A percentile compares a stretch with the other conserved stretches of the same genome.
phyloP scores from a whole-genome alignment of 208 protist species.

The Sergeia podlipaevii region DNA sequence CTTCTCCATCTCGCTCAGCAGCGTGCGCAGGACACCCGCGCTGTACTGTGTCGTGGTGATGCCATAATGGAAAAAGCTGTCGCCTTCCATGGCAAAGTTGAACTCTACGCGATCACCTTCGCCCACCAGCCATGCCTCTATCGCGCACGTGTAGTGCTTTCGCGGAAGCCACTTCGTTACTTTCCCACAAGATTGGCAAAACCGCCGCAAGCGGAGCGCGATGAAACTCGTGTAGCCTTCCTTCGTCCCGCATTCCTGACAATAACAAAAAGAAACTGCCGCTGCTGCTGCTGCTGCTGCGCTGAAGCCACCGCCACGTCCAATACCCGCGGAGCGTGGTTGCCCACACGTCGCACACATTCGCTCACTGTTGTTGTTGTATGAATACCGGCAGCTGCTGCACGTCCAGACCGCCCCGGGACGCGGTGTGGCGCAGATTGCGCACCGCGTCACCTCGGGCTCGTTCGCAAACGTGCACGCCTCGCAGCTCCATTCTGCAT shows the following conservation, averaged over 20 bases:
- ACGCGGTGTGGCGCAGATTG: constrained; percentile 74
- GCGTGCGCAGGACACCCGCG: constrained; percentile 27
- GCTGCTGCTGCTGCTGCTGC: background rate
- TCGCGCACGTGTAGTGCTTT: constrained; percentile 31
- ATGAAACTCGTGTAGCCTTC: constrained; percentile 43
- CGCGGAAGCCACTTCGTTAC: constrained; percentile 67
- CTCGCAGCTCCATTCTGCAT: constrained; percentile 64
- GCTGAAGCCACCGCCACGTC: background rate
- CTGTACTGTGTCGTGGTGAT: constrained; percentile 41
- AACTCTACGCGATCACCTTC: constrained; percentile 57
- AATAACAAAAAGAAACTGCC: constrained; percentile 36
- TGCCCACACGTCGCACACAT: constrained; percentile 73
- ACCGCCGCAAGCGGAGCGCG: constrained; percentile 29
- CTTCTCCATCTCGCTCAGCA: constrained; percentile 21
- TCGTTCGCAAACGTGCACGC: constrained; percentile 81
- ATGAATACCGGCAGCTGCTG: constrained; percentile 66
- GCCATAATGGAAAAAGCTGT: constrained; percentile 14
- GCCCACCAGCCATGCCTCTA: constrained; percentile 48
- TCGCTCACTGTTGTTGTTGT: constrained; percentile 44
- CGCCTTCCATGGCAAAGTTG: constrained; percentile 38
- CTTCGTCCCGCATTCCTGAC: constrained; percentile 38
- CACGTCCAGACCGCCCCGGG: constrained; percentile 75
- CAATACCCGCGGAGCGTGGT: constrained; percentile 24
- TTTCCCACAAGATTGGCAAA: constrained; percentile 41
- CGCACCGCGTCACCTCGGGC: constrained; percentile 61